Evolutionary conservation across 2,329 filamentous ascomycete species (phyloP).

Genomic region (Claviceps sp.): DNA sequence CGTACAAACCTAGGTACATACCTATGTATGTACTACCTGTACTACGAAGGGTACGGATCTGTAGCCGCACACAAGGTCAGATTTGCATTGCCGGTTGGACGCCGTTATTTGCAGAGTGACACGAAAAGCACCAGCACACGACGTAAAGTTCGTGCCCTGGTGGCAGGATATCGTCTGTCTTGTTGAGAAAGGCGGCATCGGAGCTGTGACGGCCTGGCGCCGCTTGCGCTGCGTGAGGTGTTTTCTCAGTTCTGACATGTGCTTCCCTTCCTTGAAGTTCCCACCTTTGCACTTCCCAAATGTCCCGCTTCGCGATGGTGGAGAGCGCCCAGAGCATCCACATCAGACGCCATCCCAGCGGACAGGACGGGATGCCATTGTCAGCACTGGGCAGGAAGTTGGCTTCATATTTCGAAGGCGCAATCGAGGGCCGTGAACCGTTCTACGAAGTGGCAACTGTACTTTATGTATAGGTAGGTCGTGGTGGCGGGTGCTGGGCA

Average conservation of each 20-base stretch:
- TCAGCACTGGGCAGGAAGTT: not conserved
- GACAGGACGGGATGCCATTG: not conserved
- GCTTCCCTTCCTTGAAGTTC: conserved; percentile 2
- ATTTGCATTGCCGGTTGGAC: conserved; percentile 4
- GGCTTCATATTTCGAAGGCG: too few relatives aligned
- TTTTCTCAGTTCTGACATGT: conserved; percentile 16
- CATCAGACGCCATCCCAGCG: not conserved
- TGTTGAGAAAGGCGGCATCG: conserved; percentile 3
- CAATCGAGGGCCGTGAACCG: too few relatives aligned
- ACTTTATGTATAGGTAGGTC: too few relatives aligned
- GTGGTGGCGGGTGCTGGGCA: too few relatives aligned
- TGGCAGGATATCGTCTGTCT: not conserved
- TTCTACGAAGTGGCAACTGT: too few relatives aligned
- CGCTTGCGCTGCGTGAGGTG: conserved; percentile 6
- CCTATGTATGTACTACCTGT: too few relatives aligned
- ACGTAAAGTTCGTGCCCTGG: not conserved
- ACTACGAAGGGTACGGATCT: too few relatives aligned
- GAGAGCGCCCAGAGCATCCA: not conserved
- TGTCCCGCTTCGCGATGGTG: not conserved
- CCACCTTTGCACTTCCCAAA: too few relatives aligned
- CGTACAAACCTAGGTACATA: not conserved
- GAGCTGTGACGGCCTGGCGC: not conserved
- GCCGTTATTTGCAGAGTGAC: not conserved
- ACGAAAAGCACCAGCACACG: not conserved
- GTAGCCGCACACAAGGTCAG: not conserved